Evolutionary conservation across 1,139 yeast species (phyloP), one percentile per base, ranked within the genome.

Genomic region (Yamadazyma songkhlaensis): DNA sequence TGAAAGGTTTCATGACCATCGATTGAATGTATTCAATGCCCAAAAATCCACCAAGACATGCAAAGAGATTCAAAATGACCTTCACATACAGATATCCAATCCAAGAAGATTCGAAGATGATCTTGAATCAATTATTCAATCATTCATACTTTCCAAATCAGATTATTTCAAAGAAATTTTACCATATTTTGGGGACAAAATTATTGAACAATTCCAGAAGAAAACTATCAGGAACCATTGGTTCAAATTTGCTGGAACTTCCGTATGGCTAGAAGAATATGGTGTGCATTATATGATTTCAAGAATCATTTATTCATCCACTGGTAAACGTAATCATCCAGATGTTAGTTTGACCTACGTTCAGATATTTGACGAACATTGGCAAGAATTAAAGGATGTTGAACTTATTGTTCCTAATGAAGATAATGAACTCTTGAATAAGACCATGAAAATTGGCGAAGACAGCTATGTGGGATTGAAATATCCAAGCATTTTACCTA

Each of bases 271-370:
- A 12, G 62, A 67, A 14, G 65, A 70, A 17, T 69, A 67, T 43
- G 68, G 68, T 9, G 64, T 69, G n/a, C 78, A 74, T 51, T 51
- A 72, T 39, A 57, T 73, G 62, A 65, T 67, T 8, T 61, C 73
- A 10, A 52, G 79, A 34, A 56, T 64, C 3, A 39, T 59, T 10
- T 64, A 58, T 43, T 49, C 64, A 14, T 56, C 59, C 6, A 36
- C 20, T 9, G 63, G 62, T 0, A 46, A 40, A 24, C 54, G 65
- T 33, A 48, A 62, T 51, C 43, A 49, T 11, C 61, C 65, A 1
- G 46, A 54, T 24, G 37, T 61, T 35, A 57, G 64, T 32, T 54
- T 64, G 10, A 46, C 58, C 2, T 62, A 59, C 44, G 65, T 60
- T 2, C 69, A 63, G 39, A 34, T 60, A 1, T 63, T 46, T 42